A percentile compares a stretch with the other conserved stretches of the same genome.
phyloP scores from a whole-genome alignment of 1,284 basidiomycete species.

The Microbotryomycetes sp. region DNA sequence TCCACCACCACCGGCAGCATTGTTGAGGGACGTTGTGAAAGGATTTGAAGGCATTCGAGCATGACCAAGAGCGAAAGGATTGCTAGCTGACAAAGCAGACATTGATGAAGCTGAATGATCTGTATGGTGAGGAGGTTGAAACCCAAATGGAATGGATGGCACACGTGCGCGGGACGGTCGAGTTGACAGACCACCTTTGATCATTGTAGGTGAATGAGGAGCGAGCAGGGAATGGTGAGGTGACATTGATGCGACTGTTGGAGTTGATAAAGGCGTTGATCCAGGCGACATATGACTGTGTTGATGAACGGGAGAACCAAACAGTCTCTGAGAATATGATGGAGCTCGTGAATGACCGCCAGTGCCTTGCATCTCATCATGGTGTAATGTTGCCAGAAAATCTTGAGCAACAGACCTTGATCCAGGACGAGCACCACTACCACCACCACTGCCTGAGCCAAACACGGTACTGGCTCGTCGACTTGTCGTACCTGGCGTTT shows the following conservation, averaged over 20 bases:
- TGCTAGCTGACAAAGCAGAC: neutral
- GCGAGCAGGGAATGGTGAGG: neutral
- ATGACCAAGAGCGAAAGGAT: neutral
- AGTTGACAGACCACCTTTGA: neutral
- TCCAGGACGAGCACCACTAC: neutral
- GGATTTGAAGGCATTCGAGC: neutral
- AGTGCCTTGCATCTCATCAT: neutral
- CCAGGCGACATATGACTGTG: neutral
- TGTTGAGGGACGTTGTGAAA: neutral
- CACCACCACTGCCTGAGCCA: too few relatives aligned
- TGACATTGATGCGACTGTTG: neutral
- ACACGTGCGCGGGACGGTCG: neutral
- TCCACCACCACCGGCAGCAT: neutral
- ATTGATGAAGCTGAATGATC: neutral
- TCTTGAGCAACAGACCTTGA: neutral
- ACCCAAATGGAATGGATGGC: neutral
- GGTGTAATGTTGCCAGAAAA: slow-evolving; percentile 7
- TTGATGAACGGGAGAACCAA: neutral
- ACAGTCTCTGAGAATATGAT: neutral
- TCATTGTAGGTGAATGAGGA: neutral
- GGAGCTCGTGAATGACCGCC: neutral
- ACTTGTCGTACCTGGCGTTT: neutral
- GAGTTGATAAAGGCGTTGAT: neutral
- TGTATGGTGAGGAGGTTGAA: neutral
- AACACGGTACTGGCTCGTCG: neutral